Conservation (phyloP, 768 basidiomycete species). For the Pulveroboletus sp. region DNA sequence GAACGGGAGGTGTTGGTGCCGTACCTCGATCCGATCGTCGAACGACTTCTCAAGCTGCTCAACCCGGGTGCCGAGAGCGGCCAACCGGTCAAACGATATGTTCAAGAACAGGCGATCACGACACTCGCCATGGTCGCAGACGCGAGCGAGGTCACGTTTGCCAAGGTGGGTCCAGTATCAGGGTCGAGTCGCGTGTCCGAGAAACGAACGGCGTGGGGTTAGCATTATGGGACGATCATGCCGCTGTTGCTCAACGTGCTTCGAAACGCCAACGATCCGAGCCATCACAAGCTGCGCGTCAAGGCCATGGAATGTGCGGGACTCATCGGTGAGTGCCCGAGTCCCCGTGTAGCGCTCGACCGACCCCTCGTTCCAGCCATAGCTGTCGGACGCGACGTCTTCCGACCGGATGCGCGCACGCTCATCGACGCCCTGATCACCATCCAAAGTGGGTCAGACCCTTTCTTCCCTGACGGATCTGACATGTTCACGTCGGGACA, state of each 20-base stretch:
- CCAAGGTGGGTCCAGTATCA: conserved; percentile 45
- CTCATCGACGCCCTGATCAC: conserved; percentile 70
- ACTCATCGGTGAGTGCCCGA: conserved; percentile 60
- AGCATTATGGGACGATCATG: conserved; percentile 81
- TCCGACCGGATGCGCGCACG: conserved; percentile 67
- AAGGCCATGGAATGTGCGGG: conserved; percentile 94
- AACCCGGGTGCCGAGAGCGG: conserved; percentile 46
- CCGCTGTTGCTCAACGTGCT: conserved; percentile 75
- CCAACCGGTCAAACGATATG: conserved; percentile 50
- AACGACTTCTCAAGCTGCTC: conserved; percentile 53
- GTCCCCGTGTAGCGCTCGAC: too few species aligned
- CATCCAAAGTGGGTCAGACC: conserved; percentile 60
- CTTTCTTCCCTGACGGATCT: not conserved
- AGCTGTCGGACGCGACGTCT: conserved; percentile 79
- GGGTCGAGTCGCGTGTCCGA: too few species aligned
- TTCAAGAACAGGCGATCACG: conserved; percentile 86
- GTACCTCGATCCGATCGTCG: conserved; percentile 78
- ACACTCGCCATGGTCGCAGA: conserved; percentile 89
- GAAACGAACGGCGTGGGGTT: not conserved
- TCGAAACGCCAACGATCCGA: conserved; percentile 60
- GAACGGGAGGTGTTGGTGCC: conserved; percentile 67
- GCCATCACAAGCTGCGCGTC: conserved; percentile 64
- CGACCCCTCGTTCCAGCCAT: conserved; percentile 65
- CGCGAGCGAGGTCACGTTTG: conserved; percentile 75
- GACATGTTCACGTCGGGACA: conserved; percentile 21